phyloP scores from a whole-genome alignment of 805 yeast genomes.

The Suhomyces prunicola region DNA sequence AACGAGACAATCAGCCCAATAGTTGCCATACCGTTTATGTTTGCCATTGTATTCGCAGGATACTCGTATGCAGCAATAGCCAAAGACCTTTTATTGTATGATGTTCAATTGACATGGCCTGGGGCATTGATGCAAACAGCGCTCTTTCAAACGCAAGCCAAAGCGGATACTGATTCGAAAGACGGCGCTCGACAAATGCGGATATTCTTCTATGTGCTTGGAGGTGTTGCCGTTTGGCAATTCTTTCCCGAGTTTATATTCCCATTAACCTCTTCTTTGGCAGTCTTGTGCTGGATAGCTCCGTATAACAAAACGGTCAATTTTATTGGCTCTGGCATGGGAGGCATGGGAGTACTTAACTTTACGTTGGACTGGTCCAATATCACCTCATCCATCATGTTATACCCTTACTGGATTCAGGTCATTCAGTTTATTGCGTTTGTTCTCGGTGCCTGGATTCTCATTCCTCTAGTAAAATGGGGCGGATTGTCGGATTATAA shows the following conservation, averaged over 20 bases:
- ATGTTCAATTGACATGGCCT: constrained; percentile 48
- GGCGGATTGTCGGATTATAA: constrained; percentile 26
- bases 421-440: constrained; percentile 47
- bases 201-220: constrained; percentile 34
- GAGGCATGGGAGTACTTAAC: constrained; percentile 50
- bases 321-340: constrained; percentile 51
- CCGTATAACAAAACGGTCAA: constrained; percentile 40
- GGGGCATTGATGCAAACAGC: constrained; percentile 53
- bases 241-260: constrained; percentile 47
- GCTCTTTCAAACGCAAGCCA: constrained; percentile 32
- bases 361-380: constrained; percentile 53
- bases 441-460: constrained; percentile 46
- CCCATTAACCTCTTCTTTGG: constrained; percentile 49
- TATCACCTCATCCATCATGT: constrained; percentile 48
- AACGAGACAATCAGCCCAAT: constrained; percentile 32
- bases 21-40: constrained; percentile 46
- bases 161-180: constrained; percentile 14
- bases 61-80: constrained; percentile 54
- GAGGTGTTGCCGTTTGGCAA: constrained; percentile 42
- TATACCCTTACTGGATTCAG: constrained; percentile 53
- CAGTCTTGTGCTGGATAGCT: constrained; percentile 48
- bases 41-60: constrained; percentile 50
- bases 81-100: constrained; percentile 42
- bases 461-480: constrained; percentile 49
- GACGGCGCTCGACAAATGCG: constrained; percentile 29